Evolutionary conservation across 768 basidiomycete species (phyloP).

Genomic region (Kwoniella dejecticola): DNA sequence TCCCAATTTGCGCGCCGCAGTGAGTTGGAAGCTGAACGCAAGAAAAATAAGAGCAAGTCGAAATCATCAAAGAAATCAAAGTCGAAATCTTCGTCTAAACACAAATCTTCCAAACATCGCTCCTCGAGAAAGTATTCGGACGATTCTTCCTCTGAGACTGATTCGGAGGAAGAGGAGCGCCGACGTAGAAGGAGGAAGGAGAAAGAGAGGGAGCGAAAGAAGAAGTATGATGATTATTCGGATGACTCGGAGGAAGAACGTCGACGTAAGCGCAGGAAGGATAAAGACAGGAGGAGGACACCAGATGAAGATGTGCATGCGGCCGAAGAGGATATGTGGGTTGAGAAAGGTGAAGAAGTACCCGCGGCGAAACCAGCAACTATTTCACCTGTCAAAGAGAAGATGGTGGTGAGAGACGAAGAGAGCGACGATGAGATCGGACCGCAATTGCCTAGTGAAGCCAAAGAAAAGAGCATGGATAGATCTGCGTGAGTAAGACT

Average conservation of each 20-base stretch:
- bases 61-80: slow-evolving; percentile 34
- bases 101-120: slow-evolving; percentile 16
- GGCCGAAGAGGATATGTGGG: slow-evolving; percentile 51
- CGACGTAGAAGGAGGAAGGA: slow-evolving; percentile 35
- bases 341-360: slow-evolving; percentile 43
- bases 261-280: slow-evolving; percentile 34
- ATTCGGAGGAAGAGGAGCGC: slow-evolving; percentile 37
- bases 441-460: slow-evolving; percentile 68
- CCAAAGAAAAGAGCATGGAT: slow-evolving; percentile 61
- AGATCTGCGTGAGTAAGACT: slow-evolving; percentile 59
- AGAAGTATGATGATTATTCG: slow-evolving; percentile 48
- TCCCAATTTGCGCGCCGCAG: slow-evolving; percentile 12
- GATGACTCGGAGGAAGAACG: slow-evolving; percentile 26
- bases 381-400: slow-evolving; percentile 21
- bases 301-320: slow-evolving; percentile 26
- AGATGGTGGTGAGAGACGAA: slow-evolving; percentile 49
- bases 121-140: slow-evolving; percentile 23
- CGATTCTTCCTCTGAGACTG: slow-evolving; percentile 31
- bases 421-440: slow-evolving; percentile 73
- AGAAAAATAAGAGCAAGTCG: slow-evolving; percentile 26
- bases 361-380: slow-evolving; percentile 14
- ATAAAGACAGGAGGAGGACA: slow-evolving; percentile 26
- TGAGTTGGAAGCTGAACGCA: slow-evolving; percentile 38
- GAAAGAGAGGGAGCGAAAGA: slow-evolving; percentile 61
- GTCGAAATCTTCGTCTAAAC: slow-evolving; percentile 27